Evolutionary conservation across 495 filamentous ascomycete species (phyloP).

Genomic region (Tricharina praecox): DNA sequence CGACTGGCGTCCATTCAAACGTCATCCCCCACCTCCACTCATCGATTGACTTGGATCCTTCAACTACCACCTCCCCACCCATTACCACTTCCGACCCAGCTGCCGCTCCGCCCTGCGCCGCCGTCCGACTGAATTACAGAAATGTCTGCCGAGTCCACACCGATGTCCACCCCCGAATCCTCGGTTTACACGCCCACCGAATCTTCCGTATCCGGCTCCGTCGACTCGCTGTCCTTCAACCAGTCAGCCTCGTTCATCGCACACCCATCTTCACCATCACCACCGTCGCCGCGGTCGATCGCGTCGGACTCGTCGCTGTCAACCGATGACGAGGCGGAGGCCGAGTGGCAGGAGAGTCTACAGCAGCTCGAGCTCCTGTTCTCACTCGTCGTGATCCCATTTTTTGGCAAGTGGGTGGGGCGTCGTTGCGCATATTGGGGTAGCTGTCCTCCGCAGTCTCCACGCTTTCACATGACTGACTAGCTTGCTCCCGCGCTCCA

Average conservation of each 20-base stretch:
- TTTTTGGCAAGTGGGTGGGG: conserved; percentile 82
- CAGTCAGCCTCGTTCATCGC: not conserved
- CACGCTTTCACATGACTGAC: not conserved
- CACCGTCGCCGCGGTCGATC: conserved; percentile 10
- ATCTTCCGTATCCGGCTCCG: conserved; percentile 8
- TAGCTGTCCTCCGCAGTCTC: conserved; percentile 37
- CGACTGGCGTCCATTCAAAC: no score
- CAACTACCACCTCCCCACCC: no score
- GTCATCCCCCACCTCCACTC: no score
- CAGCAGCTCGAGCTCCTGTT: conserved; percentile 83
- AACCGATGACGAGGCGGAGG: conserved; percentile 50
- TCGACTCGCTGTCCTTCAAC: not conserved
- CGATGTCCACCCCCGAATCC: conserved; percentile 8
- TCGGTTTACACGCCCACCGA: conserved; percentile 14
- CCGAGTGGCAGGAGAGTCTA: conserved; percentile 81
- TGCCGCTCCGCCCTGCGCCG: no score
- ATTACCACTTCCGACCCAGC: no score
- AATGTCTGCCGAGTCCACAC: conserved; percentile 5
- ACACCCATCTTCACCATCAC: conserved; percentile 13
- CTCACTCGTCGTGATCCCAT: conserved; percentile 85
- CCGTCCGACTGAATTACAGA: no score
- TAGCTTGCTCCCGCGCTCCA: no score
- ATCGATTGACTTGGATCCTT: no score
- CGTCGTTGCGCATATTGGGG: conserved; percentile 93
- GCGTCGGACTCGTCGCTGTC: conserved; percentile 5